Conservation (phyloP, 192 early-diverging fungal species). For the Chytriomyces sp. region DNA sequence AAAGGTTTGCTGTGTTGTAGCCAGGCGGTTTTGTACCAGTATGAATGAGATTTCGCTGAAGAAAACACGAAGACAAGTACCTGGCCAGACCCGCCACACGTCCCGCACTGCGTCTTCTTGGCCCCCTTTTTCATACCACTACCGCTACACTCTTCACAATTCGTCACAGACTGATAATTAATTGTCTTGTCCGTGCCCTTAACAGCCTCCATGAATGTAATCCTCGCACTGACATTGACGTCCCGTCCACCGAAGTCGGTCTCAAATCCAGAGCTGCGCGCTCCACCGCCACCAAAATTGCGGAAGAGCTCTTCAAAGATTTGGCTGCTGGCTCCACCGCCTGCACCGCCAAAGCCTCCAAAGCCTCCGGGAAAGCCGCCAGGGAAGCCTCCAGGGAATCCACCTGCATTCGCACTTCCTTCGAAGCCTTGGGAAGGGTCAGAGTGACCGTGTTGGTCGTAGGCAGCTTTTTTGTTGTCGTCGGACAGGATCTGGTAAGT, state of each 20-base stretch:
- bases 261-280: slow-evolving; percentile 42
- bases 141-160: slow-evolving; percentile 81
- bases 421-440: not conserved
- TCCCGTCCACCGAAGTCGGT: slow-evolving; percentile 55
- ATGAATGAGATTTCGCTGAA: not conserved
- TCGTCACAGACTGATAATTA: slow-evolving; percentile 63
- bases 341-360: slow-evolving; percentile 58
- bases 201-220: slow-evolving; percentile 91
- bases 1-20: slow-evolving; percentile 59
- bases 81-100: slow-evolving; percentile 84
- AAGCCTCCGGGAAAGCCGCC: slow-evolving; percentile 43
- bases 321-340: slow-evolving; percentile 64
- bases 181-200: slow-evolving; percentile 74
- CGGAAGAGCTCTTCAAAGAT: slow-evolving; percentile 74
- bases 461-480: slow-evolving; percentile 85
- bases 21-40: not conserved
- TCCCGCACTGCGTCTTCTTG: slow-evolving; percentile 67
- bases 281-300: slow-evolving; percentile 44
- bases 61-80: slow-evolving; percentile 25
- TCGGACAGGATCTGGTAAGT: slow-evolving; percentile 77
- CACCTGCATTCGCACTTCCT: slow-evolving; percentile 18
- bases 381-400: slow-evolving; percentile 20
- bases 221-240: slow-evolving; percentile 64
- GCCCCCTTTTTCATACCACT: slow-evolving; percentile 78
- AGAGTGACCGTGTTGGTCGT: slow-evolving; percentile 85